These are phyloP conservation scores for Exidia glandulosa DNA, from an alignment of 768 basidiomycete species.

Conservation along the genomic window DNA sequence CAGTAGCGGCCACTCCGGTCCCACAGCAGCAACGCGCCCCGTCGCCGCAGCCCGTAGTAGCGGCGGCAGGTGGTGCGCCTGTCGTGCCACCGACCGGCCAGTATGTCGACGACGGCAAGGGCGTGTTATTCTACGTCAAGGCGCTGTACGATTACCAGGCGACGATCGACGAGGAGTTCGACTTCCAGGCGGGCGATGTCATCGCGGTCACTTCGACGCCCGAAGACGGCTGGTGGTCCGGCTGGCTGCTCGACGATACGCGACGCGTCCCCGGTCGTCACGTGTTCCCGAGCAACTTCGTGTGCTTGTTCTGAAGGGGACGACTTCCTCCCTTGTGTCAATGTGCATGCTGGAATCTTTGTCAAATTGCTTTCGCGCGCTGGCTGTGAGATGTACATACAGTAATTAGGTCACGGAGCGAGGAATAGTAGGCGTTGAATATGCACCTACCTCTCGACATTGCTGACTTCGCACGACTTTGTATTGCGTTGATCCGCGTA, in stretches of 20 bases:
- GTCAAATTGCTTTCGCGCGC: background rate
- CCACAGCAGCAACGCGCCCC: constrained; percentile 25
- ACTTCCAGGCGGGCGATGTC: constrained; percentile 90
- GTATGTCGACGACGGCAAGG: constrained; percentile 70
- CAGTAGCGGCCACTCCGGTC: constrained; percentile 12
- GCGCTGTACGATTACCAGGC: constrained; percentile 82
- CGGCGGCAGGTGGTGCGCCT: too few relatives aligned
- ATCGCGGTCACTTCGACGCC: constrained; percentile 92
- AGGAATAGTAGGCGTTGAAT: too few relatives aligned
- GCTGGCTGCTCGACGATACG: constrained; percentile 69
- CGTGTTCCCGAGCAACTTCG: constrained; percentile 85
- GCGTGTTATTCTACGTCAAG: constrained; percentile 85
- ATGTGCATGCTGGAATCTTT: background rate
- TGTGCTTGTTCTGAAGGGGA: constrained; percentile 66
- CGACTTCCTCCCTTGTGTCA: constrained; percentile 7
- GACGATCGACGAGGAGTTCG: constrained; percentile 86
- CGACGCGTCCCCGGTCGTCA: constrained; percentile 60
- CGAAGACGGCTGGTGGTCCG: constrained; percentile 98
- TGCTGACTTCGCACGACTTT: too few relatives aligned
- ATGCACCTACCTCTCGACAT: too few relatives aligned
- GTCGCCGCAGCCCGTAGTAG: constrained; percentile 26
- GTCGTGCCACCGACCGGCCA: constrained; percentile 51
- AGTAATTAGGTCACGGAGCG: too few relatives aligned
- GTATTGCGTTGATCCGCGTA: too few relatives aligned
- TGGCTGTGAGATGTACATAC: too few relatives aligned